Evolutionary conservation across 352 stramenopile genomes (phyloP), one percentile per base, ranked within the genome.

Genomic region (Phytophthora macrochlamydospora): DNA sequence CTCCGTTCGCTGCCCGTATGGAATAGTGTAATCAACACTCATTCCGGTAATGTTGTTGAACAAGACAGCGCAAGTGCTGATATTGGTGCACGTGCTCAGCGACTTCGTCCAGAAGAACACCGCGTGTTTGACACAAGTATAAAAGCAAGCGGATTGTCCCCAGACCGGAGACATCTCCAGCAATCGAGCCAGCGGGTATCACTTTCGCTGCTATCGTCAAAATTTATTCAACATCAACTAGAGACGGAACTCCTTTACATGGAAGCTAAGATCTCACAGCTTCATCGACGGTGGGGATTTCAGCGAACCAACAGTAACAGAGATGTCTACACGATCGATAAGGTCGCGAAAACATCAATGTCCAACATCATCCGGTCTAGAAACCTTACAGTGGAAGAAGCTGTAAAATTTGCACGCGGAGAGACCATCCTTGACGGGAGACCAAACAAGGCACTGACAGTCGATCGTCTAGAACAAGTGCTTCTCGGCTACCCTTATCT

Each of bases 91-190:
- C 18, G 18, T 24, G 18, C 18, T 24, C 18, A 24, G 18, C 18
- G 18, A 24, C 18, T 24, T 24, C 18, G 18, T 24, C 18, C 18
- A 24, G 18, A 24, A 24, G 75, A 96, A 95, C 46, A 97, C 91
- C 51, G 95, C 91, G 18, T 24, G 18, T 24, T 24, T 24, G 18
- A 24, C 18, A 24, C 18, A 24, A 24, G 18, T 24, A 24, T 24
- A 24, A 24, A 24, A 24, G 18, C 18, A 24, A 24, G 18, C 18
- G 18, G 18, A 24, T 24, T 24, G 18, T 24, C 18, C 18, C 18
- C 18, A 24, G 18, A 24, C 18, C 18, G 18, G 18, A 24, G 18
- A 24, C 18, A 24, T 24, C 18, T 24, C 18, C 18, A 24, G 18
- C 18, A 24, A 24, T 24, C 18, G 18, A 24, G 18, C 18, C 18